Conservation (phyloP, 208 protist species). For the Trypanosoma grayi region DNA sequence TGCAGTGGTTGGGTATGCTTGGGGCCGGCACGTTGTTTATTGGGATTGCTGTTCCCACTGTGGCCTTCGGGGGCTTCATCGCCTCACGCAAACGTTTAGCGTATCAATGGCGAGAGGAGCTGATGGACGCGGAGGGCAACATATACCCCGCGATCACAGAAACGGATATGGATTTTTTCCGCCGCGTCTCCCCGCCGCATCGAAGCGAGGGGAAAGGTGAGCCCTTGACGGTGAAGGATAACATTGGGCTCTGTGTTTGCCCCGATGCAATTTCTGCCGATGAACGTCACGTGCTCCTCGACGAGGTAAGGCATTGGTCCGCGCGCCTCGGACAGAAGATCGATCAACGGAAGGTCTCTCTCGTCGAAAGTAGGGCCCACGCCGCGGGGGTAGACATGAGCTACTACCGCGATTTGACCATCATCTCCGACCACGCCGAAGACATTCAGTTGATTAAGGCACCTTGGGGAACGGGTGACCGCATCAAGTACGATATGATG, state of each 20-base stretch:
- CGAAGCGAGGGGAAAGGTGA: constrained; percentile 19
- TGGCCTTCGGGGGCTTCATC: constrained; percentile 59
- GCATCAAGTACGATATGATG: constrained; percentile 53
- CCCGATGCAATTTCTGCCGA: constrained; percentile 34
- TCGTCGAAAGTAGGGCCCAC: not conserved
- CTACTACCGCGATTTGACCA: constrained; percentile 40
- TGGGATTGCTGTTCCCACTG: constrained; percentile 49
- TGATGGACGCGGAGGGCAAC: constrained; percentile 61
- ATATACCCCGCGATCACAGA: constrained; percentile 64
- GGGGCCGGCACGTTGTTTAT: constrained; percentile 75
- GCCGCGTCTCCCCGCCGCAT: constrained; percentile 39
- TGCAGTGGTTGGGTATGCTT: constrained; percentile 41
- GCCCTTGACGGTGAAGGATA: constrained; percentile 40
- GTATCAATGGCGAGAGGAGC: constrained; percentile 83
- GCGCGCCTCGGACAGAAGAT: constrained; percentile 45
- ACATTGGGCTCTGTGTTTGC: constrained; percentile 55
- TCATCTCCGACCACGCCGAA: constrained; percentile 83
- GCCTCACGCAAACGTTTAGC: constrained; percentile 79
- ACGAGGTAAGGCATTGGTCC: constrained; percentile 60
- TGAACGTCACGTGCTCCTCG: constrained; percentile 44
- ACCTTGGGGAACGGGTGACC: constrained; percentile 80
- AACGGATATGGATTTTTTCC: constrained; percentile 65
- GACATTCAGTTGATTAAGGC: constrained; percentile 82
- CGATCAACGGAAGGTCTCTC: constrained; percentile 45
- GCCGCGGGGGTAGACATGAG: constrained; percentile 15